phyloP scores from a whole-genome alignment of 2,329 filamentous ascomycete genomes.

The Coniochaeta hoffmannii region DNA sequence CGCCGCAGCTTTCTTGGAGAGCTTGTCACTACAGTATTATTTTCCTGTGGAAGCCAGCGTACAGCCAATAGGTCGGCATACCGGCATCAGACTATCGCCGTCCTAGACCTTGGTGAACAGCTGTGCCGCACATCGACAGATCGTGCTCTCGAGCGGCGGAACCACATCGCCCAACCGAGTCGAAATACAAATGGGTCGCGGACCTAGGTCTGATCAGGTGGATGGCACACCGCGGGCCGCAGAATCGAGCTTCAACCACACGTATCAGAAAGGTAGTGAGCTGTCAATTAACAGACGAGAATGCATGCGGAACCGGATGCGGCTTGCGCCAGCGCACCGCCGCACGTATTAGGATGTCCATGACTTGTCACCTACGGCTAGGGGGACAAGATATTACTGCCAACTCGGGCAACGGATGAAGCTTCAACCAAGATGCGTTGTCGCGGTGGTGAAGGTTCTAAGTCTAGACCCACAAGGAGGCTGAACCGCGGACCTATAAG shows the following conservation, averaged over 20 bases:
- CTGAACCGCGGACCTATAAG: neutral
- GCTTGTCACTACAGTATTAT: no score
- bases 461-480: neutral
- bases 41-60: no score
- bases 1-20: no score
- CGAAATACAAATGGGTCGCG: neutral
- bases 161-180: neutral
- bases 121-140: neutral
- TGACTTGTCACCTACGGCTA: neutral
- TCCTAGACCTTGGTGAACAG: neutral
- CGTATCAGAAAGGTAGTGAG: neutral
- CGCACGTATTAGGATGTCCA: neutral
- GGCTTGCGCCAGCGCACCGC: neutral
- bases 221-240: neutral
- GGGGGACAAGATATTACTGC: neutral
- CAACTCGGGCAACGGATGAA: neutral
- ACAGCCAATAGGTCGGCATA: no score
- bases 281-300: neutral
- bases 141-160: neutral
- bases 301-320: neutral
- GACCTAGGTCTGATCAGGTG: neutral
- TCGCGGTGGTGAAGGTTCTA: neutral
- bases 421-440: neutral
- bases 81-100: no score
- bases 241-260: neutral